Conservation (phyloP, 164 flowering plant genomes). For the Magnolia kwangsiensis region DNA sequence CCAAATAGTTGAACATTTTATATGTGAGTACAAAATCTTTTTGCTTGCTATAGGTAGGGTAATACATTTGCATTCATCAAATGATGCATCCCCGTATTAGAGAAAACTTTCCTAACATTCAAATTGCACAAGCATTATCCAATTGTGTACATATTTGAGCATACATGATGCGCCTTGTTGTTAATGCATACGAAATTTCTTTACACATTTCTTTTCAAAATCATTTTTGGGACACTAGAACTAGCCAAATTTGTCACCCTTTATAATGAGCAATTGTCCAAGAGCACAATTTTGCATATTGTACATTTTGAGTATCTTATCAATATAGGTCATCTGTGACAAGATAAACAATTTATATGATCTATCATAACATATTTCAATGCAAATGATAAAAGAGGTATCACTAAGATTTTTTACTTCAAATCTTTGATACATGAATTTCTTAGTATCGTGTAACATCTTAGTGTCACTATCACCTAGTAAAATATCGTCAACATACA, state of each 20-base stretch:
- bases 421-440: no score
- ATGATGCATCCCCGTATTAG: background rate
- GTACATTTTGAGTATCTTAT: no score
- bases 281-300: no score
- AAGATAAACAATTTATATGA: no score
- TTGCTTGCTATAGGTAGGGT: background rate
- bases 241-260: no score
- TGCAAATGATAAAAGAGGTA: no score
- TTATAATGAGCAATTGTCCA: no score
- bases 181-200: background rate
- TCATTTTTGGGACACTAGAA: no score
- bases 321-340: no score
- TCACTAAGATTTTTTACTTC: no score
- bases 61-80: background rate
- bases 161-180: background rate
- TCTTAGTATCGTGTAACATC: background rate
- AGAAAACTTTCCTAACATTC: background rate
- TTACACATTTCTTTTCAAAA: no score
- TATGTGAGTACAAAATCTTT: background rate
- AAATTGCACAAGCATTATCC: background rate
- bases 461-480: background rate
- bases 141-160: background rate
- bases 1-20: background rate
- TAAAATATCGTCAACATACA: background rate
- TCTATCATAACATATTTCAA: no score